Conservation (phyloP, 2,329 filamentous ascomycete genomes). For the Lomentospora prolificans region DNA sequence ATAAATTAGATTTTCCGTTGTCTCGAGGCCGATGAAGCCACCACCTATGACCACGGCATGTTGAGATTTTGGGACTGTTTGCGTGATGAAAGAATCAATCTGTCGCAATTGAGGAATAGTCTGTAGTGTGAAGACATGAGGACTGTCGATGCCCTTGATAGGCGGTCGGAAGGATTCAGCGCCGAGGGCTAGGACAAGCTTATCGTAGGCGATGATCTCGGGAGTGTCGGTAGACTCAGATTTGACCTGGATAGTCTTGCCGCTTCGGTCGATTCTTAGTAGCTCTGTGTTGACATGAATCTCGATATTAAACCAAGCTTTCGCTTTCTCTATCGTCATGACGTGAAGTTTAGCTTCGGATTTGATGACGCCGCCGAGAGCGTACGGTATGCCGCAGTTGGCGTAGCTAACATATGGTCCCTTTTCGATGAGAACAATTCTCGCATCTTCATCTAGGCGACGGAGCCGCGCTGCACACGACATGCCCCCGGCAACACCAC, state of each 20-base stretch:
- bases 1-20: not conserved
- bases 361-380: not conserved
- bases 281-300: not conserved
- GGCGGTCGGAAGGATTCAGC: not conserved
- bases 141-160: not conserved
- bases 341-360: not conserved
- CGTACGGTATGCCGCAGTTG: not conserved
- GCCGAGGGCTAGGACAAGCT: not conserved
- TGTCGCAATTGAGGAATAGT: not conserved
- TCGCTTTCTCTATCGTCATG: not conserved
- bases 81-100: not conserved
- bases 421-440: not conserved
- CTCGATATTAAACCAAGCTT: not conserved
- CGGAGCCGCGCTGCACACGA: not conserved
- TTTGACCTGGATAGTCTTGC: not conserved
- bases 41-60: not conserved
- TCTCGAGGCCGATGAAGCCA: not conserved
- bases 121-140: not conserved
- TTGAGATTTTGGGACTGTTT: not conserved
- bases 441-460: not conserved
- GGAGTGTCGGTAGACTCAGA: not conserved
- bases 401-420: slow-evolving; percentile 7
- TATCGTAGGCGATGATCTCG: not conserved
- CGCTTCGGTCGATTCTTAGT: not conserved
- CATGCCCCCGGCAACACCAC: not conserved